Base-by-base conservation (phyloP, 495 filamentous ascomycete genomes). In the Penicillium antarcticum region DNA sequence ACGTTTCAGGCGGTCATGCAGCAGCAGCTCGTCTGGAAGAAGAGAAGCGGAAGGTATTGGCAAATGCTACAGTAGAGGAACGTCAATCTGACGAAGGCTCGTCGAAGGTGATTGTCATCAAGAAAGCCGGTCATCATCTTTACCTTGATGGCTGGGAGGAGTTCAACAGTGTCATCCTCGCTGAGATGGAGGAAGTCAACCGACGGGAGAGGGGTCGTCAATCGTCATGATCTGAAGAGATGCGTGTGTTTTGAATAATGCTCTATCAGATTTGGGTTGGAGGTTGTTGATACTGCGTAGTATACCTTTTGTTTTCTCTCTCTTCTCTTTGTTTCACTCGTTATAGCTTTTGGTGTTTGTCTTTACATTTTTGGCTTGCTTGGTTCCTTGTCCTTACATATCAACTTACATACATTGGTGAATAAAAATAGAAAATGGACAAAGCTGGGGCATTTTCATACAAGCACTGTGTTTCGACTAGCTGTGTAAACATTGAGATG, bases 121-220 rank as follows among this genome's bases (percentile, higher is more conserved):
- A 79, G 51, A 82, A 83, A 39, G 90, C 95, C 1, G 94, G 94
- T 0, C 94, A 98, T 66, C 94, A 98, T 72, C 60, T 98, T 11
- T 97, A 98, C 67, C 70, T 98, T 16, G 92, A 97, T 61, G 91
- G 89, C 24, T 86, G 81, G 67, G 83, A 94, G 58, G 85, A 96
- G 61, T 98, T 97, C 67, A 97, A 98, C 67, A 67, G 79, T 26
- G 71, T 87, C 19, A 81, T 96, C 55, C 61, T 77, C 26, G 69
- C 81, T 49, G 92, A 97, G 71, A 84, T 97, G 85, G 80, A 83
- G 59, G 92, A 95, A 53, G 83, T 87, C 14, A 67, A 67, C 55
- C 64, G 51, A 42, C 68, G 69, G 45, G 74, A 80, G 49, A 55
- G 68, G 40, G 53, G 24, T 14, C 55, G 34, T 55, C 56, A 53